Conservation (phyloP, 2,329 filamentous ascomycete species). For the Aspergillus sp. region DNA sequence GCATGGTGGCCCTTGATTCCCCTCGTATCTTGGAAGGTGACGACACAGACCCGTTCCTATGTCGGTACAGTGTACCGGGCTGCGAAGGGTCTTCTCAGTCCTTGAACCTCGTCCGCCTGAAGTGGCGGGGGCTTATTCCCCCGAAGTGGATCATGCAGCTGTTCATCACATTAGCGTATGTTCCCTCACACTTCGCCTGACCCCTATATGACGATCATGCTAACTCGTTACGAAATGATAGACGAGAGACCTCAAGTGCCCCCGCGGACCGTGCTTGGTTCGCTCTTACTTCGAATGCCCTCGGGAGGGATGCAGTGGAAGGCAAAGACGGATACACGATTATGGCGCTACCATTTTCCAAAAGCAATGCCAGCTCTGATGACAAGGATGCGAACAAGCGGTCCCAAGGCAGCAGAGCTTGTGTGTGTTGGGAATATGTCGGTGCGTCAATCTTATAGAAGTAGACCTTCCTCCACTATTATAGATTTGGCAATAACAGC, state of each 20-base stretch:
- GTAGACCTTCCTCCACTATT: not conserved
- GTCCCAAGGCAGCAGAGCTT: constrained; percentile 13
- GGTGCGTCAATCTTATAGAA: constrained; percentile 23
- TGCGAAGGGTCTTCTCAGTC: constrained; percentile 18
- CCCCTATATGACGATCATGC: not conserved
- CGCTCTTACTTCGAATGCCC: constrained; percentile 30
- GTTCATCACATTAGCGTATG: constrained; percentile 38
- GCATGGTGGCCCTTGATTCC: constrained; percentile 50
- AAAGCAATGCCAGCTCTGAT: not conserved
- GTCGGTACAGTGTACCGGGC: constrained; percentile 41
- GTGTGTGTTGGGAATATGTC: constrained; percentile 42
- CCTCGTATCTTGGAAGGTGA: constrained; percentile 38
- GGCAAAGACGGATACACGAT: constrained; percentile 42
- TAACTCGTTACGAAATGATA: constrained; percentile 14
- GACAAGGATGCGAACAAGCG: constrained; percentile 1
- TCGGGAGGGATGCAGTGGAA: constrained; percentile 38
- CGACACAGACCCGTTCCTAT: constrained; percentile 43
- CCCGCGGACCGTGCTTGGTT: constrained; percentile 29
- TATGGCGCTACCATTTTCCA: constrained; percentile 16
- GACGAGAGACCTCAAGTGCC: constrained; percentile 17
- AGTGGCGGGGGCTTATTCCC: constrained; percentile 44
- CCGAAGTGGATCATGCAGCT: constrained; percentile 40
- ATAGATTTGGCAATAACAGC: too few relatives aligned
- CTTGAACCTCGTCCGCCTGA: constrained; percentile 35
- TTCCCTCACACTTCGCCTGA: constrained; percentile 1